Evolutionary conservation across 1,284 basidiomycete genomes (phyloP).

Genomic region (Phylloboletellus chloephorus): DNA sequence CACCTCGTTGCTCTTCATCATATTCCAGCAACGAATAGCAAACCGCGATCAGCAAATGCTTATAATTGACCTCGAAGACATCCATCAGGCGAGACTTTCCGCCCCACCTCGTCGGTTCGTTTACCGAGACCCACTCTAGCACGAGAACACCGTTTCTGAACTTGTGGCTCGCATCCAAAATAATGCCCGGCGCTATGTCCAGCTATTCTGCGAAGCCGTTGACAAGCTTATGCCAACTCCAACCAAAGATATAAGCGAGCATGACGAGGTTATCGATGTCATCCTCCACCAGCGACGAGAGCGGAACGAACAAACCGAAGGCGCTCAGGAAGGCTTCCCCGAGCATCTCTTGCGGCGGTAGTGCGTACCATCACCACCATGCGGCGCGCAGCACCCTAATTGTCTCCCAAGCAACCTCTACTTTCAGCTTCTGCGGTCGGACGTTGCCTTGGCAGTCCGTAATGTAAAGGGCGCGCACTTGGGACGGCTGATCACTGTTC

Average conservation of each 20-base stretch:
- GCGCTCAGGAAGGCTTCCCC: slow-evolving; percentile 73
- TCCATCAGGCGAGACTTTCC: slow-evolving; percentile 49
- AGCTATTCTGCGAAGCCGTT: slow-evolving; percentile 86
- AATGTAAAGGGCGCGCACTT: slow-evolving; percentile 83
- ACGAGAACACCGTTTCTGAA: slow-evolving; percentile 60
- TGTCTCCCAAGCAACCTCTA: slow-evolving; percentile 73
- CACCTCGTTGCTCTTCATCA: slow-evolving; percentile 28
- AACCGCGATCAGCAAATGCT: slow-evolving; percentile 89
- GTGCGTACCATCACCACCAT: slow-evolving; percentile 48
- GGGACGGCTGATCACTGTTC: slow-evolving; percentile 90
- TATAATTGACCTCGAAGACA: slow-evolving; percentile 77
- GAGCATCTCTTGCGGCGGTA: slow-evolving; percentile 90
- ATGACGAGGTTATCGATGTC: slow-evolving; percentile 92
- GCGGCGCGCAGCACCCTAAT: slow-evolving; percentile 17
- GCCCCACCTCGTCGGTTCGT: slow-evolving; percentile 4
- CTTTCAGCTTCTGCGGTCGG: slow-evolving; percentile 78
- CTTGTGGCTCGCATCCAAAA: slow-evolving; percentile 72
- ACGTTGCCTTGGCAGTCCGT: slow-evolving; percentile 81
- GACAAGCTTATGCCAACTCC: slow-evolving; percentile 85
- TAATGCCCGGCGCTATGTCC: slow-evolving; percentile 89
- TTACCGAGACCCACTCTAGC: slow-evolving; percentile 33
- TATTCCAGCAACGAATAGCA: slow-evolving; percentile 77
- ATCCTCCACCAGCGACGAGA: slow-evolving; percentile 90
- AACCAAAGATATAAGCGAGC: slow-evolving; percentile 81
- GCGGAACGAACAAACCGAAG: slow-evolving; percentile 75